Conservation (phyloP, 106 monocot species). For the Chionographis japonica region DNA sequence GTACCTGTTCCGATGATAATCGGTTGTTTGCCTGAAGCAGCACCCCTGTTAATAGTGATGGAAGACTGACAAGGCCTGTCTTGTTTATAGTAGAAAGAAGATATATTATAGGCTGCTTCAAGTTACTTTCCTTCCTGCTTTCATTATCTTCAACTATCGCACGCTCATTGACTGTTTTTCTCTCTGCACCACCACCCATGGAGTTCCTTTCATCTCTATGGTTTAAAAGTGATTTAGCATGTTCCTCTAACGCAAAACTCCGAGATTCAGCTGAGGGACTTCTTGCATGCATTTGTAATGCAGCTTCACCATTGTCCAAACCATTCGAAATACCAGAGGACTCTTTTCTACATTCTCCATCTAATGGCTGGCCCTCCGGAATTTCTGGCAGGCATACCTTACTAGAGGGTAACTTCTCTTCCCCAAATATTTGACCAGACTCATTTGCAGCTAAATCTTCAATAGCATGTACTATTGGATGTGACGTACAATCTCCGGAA, state of each 20-base stretch:
- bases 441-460: not conserved
- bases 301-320: constrained; percentile 3
- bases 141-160: constrained; percentile 8
- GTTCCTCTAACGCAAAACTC: constrained; percentile 14
- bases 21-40: constrained; percentile 90
- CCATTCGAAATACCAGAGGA: constrained; percentile 19
- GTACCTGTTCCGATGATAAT: constrained; percentile 87
- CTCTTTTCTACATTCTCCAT: constrained; percentile 14
- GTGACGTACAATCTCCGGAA: constrained; percentile 7
- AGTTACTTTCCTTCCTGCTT: constrained; percentile 29
- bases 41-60: constrained; percentile 89
- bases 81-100: constrained; percentile 71
- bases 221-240: constrained; percentile 9
- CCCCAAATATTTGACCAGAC: constrained; percentile 4
- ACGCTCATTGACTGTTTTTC: constrained; percentile 19
- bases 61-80: constrained; percentile 92
- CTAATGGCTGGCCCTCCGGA: not conserved
- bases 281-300: constrained; percentile 2
- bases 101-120: constrained; percentile 60
- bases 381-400: constrained; percentile 1
- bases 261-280: constrained; percentile 6
- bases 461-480: not conserved
- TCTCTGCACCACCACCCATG: constrained; percentile 17
- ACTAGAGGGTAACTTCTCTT: constrained; percentile 5
- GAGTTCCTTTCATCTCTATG: constrained; percentile 35